Base-by-base conservation (phyloP, 139 green algal genomes). In the Picochlorum costavermella region DNA sequence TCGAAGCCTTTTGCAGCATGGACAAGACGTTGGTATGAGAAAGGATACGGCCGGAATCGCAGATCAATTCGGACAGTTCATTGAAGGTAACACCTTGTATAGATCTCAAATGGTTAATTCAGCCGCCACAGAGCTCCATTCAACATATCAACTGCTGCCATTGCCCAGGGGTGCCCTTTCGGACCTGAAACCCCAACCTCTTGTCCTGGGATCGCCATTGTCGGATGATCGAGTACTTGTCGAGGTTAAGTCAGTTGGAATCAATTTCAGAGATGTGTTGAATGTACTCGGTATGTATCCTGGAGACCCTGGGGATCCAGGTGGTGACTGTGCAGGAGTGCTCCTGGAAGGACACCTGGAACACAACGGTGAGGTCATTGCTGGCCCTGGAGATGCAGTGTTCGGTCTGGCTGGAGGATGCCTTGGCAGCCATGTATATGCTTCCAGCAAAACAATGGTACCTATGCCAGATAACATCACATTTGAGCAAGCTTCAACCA, bases 321-420 rank as follows among this genome's bases (percentile, higher is more conserved):
- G 81, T 13, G 80, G 80, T 37, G 81, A 88, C 62, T 83, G 74
- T 37, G 65, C 80, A 13, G 81, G 81, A 14, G 55, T 86, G 3
- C 63, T 88, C 5, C 8, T 53, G 5, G n/a, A 50, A 73, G 56
- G 59, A 48, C 2, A 62, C 61, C 12, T 61, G 57, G 11, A 10
- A 45, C 44, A 61, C 44, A 45, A 56, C 1, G 30, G 56, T 46
- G 30, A 12, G 8, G 10, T 45, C 33, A 10, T 75, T 4, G 84
- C 57, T 13, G 44, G 57, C 6, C 71, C 71, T 28, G 87, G 87
- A 14, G 65, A 83, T 8, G 55, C 81, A 8, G 88, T 92, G 20
- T 91, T 94, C 80, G 88, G 88, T 6, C 73, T 95, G 33, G 88
- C 86, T 0, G 62, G 55, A 5, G 88, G 86, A 25, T 81, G 73